Evolutionary conservation across 139 green algal species (phyloP), one percentile per base, ranked within the genome.

Genomic region (Spirogloea muscicola): DNA sequence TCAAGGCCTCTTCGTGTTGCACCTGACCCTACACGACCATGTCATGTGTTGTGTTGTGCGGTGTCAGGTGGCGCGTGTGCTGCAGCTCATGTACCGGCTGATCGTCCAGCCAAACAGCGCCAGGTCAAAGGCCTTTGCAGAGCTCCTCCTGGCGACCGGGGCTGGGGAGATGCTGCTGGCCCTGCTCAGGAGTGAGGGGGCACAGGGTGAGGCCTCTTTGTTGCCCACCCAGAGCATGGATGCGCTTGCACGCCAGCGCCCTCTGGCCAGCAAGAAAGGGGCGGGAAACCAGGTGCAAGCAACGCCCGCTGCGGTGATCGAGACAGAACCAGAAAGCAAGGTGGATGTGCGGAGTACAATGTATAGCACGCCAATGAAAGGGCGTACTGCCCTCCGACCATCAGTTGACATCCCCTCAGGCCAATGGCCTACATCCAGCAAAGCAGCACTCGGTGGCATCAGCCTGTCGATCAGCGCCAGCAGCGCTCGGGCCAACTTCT

Each of bases 61-160:
- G n/a, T 73, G 34, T n/a, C 74, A 81, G 74, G 46, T 81, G 49
- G 74, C 71, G 44, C 65, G 74, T 27, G 65, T 78, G 25, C 74
- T 81, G 34, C 65, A 72, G 31, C 74, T 81, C 25, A 52, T 81
- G 27, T 78, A 77, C 74, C 36, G 65, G 25, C 65, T 78, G 25
- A 4, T 77, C 7, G 67, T 71, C 1, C 74, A 81, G 34, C 74
- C 74, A n/a, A 81, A 81, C 63, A 33, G 40, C 10, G 52, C 18
- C 16, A 27, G 62, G 21, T 43, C 74, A 21, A 27, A 63, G 0
- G 61, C 64, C 33, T 78, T 78, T 46, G 41, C 65, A 27, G 65
- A 58, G 16, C 63, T 62, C 27, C 49, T 78, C 36, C 7, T 81
- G 9, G 21, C 33, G 36, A 16, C 9, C 3, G 74, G 74, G 16